These are phyloP conservation scores for Zalaria obscura DNA, from an alignment of 2,329 filamentous ascomycete species.

Conservation along the genomic window DNA sequence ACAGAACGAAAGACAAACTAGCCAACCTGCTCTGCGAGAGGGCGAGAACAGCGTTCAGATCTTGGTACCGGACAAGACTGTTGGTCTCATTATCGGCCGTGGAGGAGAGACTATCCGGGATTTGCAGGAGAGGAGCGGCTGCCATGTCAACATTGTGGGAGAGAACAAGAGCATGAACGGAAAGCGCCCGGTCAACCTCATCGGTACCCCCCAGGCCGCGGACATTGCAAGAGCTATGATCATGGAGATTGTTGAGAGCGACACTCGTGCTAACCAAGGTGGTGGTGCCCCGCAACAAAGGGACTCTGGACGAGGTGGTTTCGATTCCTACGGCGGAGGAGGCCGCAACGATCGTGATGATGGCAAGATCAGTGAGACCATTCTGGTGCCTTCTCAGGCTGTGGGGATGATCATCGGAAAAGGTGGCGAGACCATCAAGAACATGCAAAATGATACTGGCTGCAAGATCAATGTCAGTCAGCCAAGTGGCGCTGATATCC, in stretches of 20 bases:
- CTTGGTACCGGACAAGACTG: constrained; percentile 87
- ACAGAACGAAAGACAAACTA: constrained; percentile 10
- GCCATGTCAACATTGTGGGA: constrained; percentile 88
- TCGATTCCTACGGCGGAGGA: constrained; percentile 20
- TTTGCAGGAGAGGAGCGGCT: constrained; percentile 80
- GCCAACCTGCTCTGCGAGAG: constrained; percentile 44
- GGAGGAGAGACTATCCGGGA: constrained; percentile 88
- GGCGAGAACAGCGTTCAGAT: constrained; percentile 82
- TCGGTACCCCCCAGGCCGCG: constrained; percentile 62
- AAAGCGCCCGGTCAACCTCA: constrained; percentile 77
- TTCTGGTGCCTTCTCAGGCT: constrained; percentile 77
- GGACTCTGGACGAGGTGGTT: constrained; percentile 14
- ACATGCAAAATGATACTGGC: constrained; percentile 75
- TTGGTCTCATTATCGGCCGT: constrained; percentile 86
- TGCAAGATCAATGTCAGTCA: constrained; percentile 94
- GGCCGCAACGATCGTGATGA: constrained; percentile 34
- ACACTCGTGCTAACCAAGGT: constrained; percentile 35
- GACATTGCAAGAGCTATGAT: constrained; percentile 74
- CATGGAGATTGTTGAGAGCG: constrained; percentile 87
- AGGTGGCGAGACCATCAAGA: constrained; percentile 81
- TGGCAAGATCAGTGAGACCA: constrained; percentile 68
- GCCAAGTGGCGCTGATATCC: constrained; percentile 62
- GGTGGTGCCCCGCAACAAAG: constrained; percentile 4
- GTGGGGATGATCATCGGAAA: constrained; percentile 97
- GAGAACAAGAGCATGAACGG: constrained; percentile 89